These are phyloP conservation scores for Pholiota microspora DNA, from an alignment of 768 basidiomycete genomes.

Conservation along the genomic window DNA sequence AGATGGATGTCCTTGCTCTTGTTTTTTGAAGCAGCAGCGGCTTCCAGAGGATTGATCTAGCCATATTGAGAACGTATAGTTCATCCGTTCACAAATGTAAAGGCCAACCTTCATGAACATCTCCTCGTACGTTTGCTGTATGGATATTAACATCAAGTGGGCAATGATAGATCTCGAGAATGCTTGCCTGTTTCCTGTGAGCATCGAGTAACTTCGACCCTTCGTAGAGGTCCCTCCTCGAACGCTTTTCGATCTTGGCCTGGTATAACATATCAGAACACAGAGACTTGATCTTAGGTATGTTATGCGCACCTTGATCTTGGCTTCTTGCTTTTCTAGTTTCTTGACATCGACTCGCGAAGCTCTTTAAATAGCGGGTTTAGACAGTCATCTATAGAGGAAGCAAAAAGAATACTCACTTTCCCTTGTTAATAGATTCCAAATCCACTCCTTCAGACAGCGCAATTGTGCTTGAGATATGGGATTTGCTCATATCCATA, in stretches of 20 bases:
- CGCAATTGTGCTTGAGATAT: slow-evolving; percentile 78
- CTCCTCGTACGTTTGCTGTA: slow-evolving; percentile 94
- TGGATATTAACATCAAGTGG: not conserved
- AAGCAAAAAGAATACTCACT: slow-evolving; percentile 44
- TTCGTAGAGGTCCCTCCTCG: slow-evolving; percentile 87
- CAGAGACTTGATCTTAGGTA: not conserved
- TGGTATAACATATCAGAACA: slow-evolving; percentile 24
- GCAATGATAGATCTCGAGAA: not conserved
- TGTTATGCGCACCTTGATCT: slow-evolving; percentile 63
- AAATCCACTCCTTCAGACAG: slow-evolving; percentile 83
- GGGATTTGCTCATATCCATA: slow-evolving; percentile 83
- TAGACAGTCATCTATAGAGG: slow-evolving; percentile 9
- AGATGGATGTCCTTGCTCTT: slow-evolving; percentile 98
- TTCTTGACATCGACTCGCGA: slow-evolving; percentile 94
- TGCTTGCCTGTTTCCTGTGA: slow-evolving; percentile 78
- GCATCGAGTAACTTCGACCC: slow-evolving; percentile 94
- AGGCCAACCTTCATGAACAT: slow-evolving; percentile 92
- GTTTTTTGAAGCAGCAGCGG: slow-evolving; percentile 73
- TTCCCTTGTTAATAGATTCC: slow-evolving; percentile 92
- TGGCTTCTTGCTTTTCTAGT: slow-evolving; percentile 95
- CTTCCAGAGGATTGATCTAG: slow-evolving; percentile 91
- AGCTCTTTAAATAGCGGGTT: slow-evolving; percentile 46
- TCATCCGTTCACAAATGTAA: not conserved
- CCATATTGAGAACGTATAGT: not conserved
- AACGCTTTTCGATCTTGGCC: slow-evolving; percentile 98